Conservation (phyloP, 805 yeast species). For the Pichia phayaonensis region DNA sequence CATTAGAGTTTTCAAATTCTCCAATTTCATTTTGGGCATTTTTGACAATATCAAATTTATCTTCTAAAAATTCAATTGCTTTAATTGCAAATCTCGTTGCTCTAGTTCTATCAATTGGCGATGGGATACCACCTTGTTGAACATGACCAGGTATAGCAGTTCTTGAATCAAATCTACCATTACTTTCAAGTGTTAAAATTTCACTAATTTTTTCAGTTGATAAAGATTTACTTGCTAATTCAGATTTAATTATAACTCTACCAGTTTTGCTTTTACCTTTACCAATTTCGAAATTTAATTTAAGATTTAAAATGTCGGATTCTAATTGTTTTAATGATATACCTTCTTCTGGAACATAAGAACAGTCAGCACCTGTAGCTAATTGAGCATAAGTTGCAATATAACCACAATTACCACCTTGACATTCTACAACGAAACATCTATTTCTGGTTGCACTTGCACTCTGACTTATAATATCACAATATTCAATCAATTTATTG, state of each 20-base stretch:
- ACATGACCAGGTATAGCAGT: constrained; percentile 84
- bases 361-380: constrained; percentile 65
- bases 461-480: constrained; percentile 72
- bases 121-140: constrained; percentile 76
- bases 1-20: constrained; percentile 21
- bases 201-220: constrained; percentile 64
- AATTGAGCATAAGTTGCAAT: constrained; percentile 64
- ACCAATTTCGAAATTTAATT: constrained; percentile 50
- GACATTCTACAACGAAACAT: constrained; percentile 75
- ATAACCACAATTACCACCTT: constrained; percentile 80
- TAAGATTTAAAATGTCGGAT: constrained; percentile 55
- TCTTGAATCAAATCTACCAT: constrained; percentile 64
- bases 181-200: constrained; percentile 54
- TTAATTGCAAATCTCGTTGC: constrained; percentile 66
- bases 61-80: constrained; percentile 64
- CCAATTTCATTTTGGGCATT: constrained; percentile 23
- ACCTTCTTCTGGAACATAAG: constrained; percentile 71
- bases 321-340: constrained; percentile 53
- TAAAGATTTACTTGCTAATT: constrained; percentile 60
- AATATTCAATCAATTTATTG: constrained; percentile 61
- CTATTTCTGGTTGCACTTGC: constrained; percentile 75
- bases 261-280: constrained; percentile 64
- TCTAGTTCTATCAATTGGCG: constrained; percentile 69
- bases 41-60: constrained; percentile 16
- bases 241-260: constrained; percentile 59